Evolutionary conservation across 2,329 filamentous ascomycete genomes (phyloP), one percentile per base, ranked within the genome.

Genomic region (Parafenestella ontariensis): DNA sequence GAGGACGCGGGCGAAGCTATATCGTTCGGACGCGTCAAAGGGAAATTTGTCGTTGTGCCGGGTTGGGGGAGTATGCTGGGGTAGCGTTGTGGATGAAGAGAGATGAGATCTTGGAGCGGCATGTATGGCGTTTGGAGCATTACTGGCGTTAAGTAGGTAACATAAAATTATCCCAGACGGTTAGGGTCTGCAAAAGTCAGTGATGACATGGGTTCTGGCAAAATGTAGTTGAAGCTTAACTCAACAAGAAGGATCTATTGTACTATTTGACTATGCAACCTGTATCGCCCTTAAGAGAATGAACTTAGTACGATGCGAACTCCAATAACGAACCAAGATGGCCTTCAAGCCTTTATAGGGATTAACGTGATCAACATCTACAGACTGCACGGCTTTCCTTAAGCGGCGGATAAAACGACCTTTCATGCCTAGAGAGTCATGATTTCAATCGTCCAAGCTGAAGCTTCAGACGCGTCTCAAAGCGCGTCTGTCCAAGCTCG

Each of bases 31-130:
- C 81, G 86, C 64, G 78, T 88, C n/a, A 84, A 82, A 70, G 84
- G 83, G 49, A 88, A 87, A 72, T 87, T 88, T 66, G 83, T 88
- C 2, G 82, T 87, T 29, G 83, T 80, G 46, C 86, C 86, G 13
- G 81, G 88, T 67, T 87, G 85, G 83, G 77, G 78, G 42, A 77
- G 20, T 40, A 40, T 40, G 37, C 21, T 39, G 5, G 37, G 37
- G 37, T 40, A 24, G 17, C 1, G 31, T 5, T 4, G 31, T 6
- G 13, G 8, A 31, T 15, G 36, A 23, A 21, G 36, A 15, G 9
- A 13, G 20, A 23, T 3, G 6, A 21, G 13, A n/a, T 15, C 18
- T 10, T 40, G 3, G 37, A 21, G 18, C 4, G 21, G 20, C 36
- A 39, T 21, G 36, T 11, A 39, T 5, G 31, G 31, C 31, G 31